phyloP scores from a whole-genome alignment of 2,329 filamentous ascomycete species.

The Dactylonectria macrodidyma region DNA sequence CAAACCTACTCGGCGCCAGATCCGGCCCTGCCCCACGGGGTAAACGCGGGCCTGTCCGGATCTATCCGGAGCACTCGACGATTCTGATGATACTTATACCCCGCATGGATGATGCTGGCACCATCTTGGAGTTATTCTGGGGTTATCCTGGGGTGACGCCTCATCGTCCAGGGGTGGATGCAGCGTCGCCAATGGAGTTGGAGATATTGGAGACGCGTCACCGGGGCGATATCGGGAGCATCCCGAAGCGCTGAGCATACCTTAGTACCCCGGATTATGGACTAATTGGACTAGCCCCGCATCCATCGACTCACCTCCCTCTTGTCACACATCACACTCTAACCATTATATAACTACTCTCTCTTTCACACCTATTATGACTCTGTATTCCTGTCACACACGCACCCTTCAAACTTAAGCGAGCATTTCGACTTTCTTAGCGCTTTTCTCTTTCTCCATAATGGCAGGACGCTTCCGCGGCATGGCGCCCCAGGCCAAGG shows the following conservation, averaged over 20 bases:
- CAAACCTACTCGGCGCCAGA: not conserved
- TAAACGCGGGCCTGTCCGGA: not conserved
- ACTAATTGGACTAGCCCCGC: not conserved
- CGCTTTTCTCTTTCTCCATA: not conserved
- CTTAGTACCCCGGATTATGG: not conserved
- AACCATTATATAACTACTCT: too few species aligned
- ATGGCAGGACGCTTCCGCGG: constrained; percentile 26
- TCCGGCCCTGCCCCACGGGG: constrained; percentile 7
- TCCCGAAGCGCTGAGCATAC: not conserved
- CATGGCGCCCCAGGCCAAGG: constrained; percentile 6
- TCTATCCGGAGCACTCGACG: not conserved
- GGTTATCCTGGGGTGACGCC: too few species aligned
- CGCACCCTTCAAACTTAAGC: not conserved
- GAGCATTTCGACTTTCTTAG: not conserved
- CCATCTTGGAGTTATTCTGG: too few species aligned
- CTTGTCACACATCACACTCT: too few species aligned
- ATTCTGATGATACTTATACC: not conserved
- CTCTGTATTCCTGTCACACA: not conserved
- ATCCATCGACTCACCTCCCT: not conserved
- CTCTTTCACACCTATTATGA: too few species aligned
- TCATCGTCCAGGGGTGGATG: too few species aligned
- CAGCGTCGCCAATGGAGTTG: not conserved
- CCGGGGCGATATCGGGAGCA: constrained; percentile 15
- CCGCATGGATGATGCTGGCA: not conserved
- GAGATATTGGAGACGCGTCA: not conserved